These are phyloP conservation scores for Fusarium pseudograminearum DNA, from an alignment of 2,329 filamentous ascomycete genomes.

Conservation along the genomic window DNA sequence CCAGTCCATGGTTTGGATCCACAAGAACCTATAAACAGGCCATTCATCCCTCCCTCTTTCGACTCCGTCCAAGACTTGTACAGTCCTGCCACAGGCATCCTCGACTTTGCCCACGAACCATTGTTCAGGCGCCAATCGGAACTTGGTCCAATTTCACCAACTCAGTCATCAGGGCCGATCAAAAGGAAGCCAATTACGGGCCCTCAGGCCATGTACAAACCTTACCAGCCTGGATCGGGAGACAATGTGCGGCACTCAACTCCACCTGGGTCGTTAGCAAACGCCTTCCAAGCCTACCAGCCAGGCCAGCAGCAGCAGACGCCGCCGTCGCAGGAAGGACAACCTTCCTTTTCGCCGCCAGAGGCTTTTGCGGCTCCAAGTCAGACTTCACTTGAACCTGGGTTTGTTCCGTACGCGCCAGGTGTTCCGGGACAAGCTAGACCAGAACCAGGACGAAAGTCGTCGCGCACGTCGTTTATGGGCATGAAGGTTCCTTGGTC, in stretches of 20 bases:
- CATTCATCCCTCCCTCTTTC: not conserved
- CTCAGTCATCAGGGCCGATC: conserved; percentile 9
- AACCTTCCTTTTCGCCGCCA: not conserved
- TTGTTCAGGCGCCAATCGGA: conserved; percentile 1
- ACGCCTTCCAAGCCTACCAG: conserved; percentile 21
- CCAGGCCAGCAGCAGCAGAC: conserved; percentile 19
- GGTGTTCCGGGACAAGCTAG: not conserved
- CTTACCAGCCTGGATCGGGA: conserved; percentile 12
- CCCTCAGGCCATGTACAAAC: conserved; percentile 9
- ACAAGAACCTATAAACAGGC: not conserved
- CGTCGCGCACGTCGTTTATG: conserved; percentile 27
- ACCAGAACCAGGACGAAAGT: conserved; percentile 5
- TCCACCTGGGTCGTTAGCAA: conserved; percentile 5
- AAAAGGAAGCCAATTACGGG: conserved; percentile 30
- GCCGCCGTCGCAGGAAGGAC: not conserved
- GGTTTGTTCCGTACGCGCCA: conserved; percentile 8
- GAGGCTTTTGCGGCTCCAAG: not conserved
- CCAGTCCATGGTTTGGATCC: not conserved
- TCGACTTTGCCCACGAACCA: conserved; percentile 8
- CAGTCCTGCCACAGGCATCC: conserved; percentile 16
- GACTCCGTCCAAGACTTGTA: conserved; percentile 9
- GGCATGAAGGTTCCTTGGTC: conserved; percentile 36
- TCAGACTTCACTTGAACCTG: conserved; percentile 1
- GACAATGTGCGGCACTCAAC: conserved; percentile 8
- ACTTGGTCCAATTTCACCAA: not conserved